phyloP scores from a whole-genome alignment of 257 asterid species.

The Linderniella brevidens region DNA sequence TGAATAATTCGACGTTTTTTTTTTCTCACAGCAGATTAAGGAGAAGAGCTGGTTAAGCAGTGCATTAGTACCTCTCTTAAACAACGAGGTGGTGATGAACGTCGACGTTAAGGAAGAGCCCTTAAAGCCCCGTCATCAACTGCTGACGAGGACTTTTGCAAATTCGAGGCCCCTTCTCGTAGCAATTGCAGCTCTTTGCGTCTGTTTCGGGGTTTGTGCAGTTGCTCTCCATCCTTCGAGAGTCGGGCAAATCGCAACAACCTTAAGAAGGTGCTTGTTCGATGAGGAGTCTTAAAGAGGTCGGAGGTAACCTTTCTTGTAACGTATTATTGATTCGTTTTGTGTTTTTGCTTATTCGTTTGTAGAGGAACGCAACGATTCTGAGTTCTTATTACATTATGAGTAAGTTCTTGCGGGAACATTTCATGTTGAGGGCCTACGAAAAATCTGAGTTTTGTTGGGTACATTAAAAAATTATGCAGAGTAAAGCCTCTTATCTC shows the following conservation, averaged over 20 bases:
- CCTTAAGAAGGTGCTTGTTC: slow-evolving; percentile 48
- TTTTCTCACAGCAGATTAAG: background rate
- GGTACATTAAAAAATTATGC: too few relatives aligned
- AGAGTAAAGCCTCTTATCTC: too few relatives aligned
- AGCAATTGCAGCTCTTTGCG: slow-evolving; percentile 24
- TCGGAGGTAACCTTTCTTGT: too few relatives aligned
- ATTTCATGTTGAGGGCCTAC: too few relatives aligned
- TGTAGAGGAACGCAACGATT: too few relatives aligned
- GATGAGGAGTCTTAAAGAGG: slow-evolving; percentile 7
- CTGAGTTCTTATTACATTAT: too few relatives aligned
- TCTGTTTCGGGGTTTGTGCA: slow-evolving; percentile 65
- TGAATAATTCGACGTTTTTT: slow-evolving; percentile 1
- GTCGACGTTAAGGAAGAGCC: slow-evolving; percentile 22
- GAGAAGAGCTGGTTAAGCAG: too few relatives aligned
- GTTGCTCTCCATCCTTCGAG: slow-evolving; percentile 48
- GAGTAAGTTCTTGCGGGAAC: too few relatives aligned
- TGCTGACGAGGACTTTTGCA: slow-evolving; percentile 13
- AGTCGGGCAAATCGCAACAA: slow-evolving; percentile 33
- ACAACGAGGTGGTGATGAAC: slow-evolving; percentile 31
- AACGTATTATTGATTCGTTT: too few relatives aligned
- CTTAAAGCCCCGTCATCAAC: slow-evolving; percentile 19
- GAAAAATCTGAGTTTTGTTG: too few relatives aligned
- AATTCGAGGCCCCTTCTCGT: slow-evolving; percentile 33
- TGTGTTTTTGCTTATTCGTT: too few relatives aligned
- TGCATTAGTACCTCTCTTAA: slow-evolving; percentile 38